Conservation (phyloP, 495 filamentous ascomycete genomes). For the Xylaria scruposa region DNA sequence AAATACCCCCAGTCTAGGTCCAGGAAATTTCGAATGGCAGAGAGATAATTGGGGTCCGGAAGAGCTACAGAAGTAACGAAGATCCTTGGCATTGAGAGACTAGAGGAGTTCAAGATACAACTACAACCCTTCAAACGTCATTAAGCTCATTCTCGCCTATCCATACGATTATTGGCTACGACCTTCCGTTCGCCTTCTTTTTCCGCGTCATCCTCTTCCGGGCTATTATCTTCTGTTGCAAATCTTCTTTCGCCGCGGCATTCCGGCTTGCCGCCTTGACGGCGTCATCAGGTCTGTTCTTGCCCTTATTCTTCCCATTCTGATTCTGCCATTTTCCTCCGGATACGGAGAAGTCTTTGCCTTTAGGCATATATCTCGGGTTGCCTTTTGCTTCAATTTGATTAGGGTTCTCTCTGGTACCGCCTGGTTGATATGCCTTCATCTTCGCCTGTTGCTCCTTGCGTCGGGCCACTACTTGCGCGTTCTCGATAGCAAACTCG, state of each 20-base stretch:
- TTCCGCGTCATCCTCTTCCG: constrained; percentile 56
- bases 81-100: not conserved
- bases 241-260: constrained; percentile 41
- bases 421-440: constrained; percentile 28
- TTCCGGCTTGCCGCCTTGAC: constrained; percentile 27
- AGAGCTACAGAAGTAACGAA: no score
- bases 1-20: no score
- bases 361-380: constrained; percentile 15
- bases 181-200: constrained; percentile 50
- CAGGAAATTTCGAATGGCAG: no score
- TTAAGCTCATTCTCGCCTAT: not conserved
- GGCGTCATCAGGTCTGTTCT: constrained; percentile 21
- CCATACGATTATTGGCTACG: not conserved
- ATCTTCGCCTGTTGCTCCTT: constrained; percentile 73
- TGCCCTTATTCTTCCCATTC: constrained; percentile 25
- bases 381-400: not conserved
- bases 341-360: constrained; percentile 41
- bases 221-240: constrained; percentile 56
- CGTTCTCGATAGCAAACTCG: constrained; percentile 99
- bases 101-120: not conserved
- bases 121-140: not conserved
- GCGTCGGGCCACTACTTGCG: constrained; percentile 83
- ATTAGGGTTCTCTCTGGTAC: not conserved
- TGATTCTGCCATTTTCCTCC: constrained; percentile 35
- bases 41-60: no score